Evolutionary conservation across 371 early-diverging fungal genomes (phyloP).

Genomic region (Fennellomyces sp.): DNA sequence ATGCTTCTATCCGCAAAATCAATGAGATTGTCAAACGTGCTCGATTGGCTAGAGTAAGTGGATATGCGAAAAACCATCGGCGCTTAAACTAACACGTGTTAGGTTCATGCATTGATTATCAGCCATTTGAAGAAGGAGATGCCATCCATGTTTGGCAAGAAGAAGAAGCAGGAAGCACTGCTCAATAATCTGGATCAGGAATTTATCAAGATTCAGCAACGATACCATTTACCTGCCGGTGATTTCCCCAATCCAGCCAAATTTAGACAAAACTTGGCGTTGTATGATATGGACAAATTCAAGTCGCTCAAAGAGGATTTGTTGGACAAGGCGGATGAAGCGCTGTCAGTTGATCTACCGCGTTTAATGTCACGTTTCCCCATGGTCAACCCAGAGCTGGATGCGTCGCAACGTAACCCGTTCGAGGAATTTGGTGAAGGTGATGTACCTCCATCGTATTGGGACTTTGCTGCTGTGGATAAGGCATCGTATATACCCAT

Average conservation of each 20-base stretch:
- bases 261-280: slow-evolving; percentile 56
- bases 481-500: slow-evolving; percentile 40
- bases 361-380: slow-evolving; percentile 70
- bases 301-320: slow-evolving; percentile 66
- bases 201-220: slow-evolving; percentile 68
- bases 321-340: slow-evolving; percentile 60
- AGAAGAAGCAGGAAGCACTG: slow-evolving; percentile 68
- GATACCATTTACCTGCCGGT: slow-evolving; percentile 61
- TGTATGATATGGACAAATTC: slow-evolving; percentile 74
- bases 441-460: slow-evolving; percentile 58
- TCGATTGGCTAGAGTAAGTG: slow-evolving; percentile 67
- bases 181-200: slow-evolving; percentile 64
- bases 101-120: slow-evolving; percentile 86
- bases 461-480: slow-evolving; percentile 63
- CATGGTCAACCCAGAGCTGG: slow-evolving; percentile 49
- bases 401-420: slow-evolving; percentile 53
- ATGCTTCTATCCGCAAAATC: slow-evolving; percentile 86
- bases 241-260: slow-evolving; percentile 67
- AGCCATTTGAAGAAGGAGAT: slow-evolving; percentile 83
- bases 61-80: no score
- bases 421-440: slow-evolving; percentile 40
- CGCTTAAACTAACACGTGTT: no score
- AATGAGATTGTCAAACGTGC: slow-evolving; percentile 93
- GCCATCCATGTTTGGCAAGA: slow-evolving; percentile 86
- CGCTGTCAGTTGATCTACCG: slow-evolving; percentile 64